Base-by-base conservation (phyloP, 2,329 filamentous ascomycete genomes). In the Phaeosphaeriaceae sp. region DNA sequence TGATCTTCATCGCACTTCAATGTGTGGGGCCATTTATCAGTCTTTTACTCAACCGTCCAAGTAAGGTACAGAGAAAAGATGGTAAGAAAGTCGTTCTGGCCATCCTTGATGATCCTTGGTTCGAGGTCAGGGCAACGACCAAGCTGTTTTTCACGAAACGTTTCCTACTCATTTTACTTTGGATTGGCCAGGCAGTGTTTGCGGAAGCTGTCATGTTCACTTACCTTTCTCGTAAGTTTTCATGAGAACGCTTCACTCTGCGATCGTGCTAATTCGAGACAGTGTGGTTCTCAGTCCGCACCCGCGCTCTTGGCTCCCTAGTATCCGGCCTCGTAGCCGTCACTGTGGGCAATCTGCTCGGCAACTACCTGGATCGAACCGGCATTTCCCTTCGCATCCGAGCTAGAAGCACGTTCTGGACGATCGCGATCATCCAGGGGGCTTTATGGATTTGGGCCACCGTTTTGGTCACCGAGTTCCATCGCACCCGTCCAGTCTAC, bases 361-460 rank as follows among this genome's bases (percentile, higher is more conserved):
- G 90, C 0, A 80, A 84, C 11, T 91, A 84, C 73, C 81, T 91
- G 2, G 89, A 91, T 61, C 82, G 80, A n/a, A 83, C 80, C 1
- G 76, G 78, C 0, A 72, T 89, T 5, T 73, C 86, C 0, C 77
- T 90, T 3, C 85, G 83, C 58, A 71, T 76, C 0, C 82, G 88
- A 5, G 81, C 84, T 1, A 80, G 89, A 2, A 79, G 73, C 3
- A 80, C 85, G 0, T 91, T 90, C 65, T 79, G 77, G 59, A 56
- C 79, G 2, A 82, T 89, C 45, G 79, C 84, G 17, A 77, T 82
- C 0, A 66, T 89, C 0, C 88, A 91, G 66, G 89, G 89, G 0
- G 88, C 80, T 0, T 91, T 88, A 85, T 92, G 90, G 89, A 80
- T 86, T 3, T 92, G 90, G 89, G 85, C 84, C 0, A 90, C 89